Conservation (phyloP, 129 eudicot genomes). For the Smallanthus sonchifolius region DNA sequence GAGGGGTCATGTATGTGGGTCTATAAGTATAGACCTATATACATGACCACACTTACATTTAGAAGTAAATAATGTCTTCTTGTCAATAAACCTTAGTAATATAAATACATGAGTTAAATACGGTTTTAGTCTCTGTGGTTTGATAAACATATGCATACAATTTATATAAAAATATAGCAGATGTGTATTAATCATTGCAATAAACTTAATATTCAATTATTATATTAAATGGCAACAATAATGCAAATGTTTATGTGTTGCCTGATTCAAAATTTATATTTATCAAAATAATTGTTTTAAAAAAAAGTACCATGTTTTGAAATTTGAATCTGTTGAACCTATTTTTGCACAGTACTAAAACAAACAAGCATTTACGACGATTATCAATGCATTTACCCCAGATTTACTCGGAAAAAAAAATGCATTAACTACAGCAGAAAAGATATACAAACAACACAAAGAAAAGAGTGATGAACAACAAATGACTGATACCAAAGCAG, state of each 20-base stretch:
- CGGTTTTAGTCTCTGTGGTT: no score
- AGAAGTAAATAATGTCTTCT: no score
- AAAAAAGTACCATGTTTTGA: background rate
- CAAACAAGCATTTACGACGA: background rate
- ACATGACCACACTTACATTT: no score
- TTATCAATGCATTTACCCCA: conserved; percentile 3
- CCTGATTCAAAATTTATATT: background rate
- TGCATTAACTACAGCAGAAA: conserved; percentile 9
- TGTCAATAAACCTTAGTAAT: no score
- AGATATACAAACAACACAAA: conserved; percentile 16
- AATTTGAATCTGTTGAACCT: background rate
- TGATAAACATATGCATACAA: no score
- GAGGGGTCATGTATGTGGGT: no score
- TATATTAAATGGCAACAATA: background rate
- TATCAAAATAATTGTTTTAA: background rate
- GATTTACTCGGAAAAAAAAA: background rate
- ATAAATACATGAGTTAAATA: no score
- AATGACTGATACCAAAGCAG: conserved; percentile 6
- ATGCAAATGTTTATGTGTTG: background rate
- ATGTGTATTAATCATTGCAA: background rate
- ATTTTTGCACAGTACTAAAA: background rate
- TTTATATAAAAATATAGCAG: no score
- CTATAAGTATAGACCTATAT: no score
- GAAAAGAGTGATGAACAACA: conserved; percentile 3
- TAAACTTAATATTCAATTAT: no score